These are phyloP conservation scores for Bauhinia variegata DNA, from an alignment of 306 rosid species.

Conservation along the genomic window DNA sequence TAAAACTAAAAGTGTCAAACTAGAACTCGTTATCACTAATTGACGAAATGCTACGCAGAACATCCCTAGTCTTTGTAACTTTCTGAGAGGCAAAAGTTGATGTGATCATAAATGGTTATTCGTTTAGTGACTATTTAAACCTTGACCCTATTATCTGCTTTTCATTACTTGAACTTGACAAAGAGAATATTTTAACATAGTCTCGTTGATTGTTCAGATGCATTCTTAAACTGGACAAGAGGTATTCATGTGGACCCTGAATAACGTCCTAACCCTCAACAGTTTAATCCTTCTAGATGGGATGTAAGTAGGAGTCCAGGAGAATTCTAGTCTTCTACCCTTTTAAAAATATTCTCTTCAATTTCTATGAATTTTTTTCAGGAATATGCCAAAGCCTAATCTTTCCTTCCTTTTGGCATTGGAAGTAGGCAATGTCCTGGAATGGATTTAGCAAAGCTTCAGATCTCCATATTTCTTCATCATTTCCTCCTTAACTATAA, in stretches of 20 bases:
- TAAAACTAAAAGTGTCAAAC: no score
- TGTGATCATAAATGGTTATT: constrained; percentile 36
- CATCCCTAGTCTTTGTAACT: constrained; percentile 20
- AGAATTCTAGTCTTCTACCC: no score
- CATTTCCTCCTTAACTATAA: constrained; percentile 58
- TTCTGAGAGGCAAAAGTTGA: constrained; percentile 44
- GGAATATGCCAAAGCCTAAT: constrained; percentile 42
- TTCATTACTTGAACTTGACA: background rate
- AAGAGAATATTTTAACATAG: background rate
- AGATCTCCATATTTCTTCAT: constrained; percentile 52
- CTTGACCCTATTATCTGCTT: no score
- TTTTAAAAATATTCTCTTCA: no score
- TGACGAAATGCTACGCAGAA: constrained; percentile 39
- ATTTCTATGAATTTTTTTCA: no score
- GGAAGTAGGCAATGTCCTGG: constrained; percentile 44
- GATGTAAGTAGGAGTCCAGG: constrained; percentile 39
- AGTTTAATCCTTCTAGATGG: constrained; percentile 63
- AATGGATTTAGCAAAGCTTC: constrained; percentile 55
- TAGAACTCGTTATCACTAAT: background rate
- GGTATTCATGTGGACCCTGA: constrained; percentile 43
- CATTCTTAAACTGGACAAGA: constrained; percentile 44
- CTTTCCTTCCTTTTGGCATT: constrained; percentile 57
- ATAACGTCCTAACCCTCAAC: constrained; percentile 41
- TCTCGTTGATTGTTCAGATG: no score
- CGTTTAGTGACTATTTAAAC: background rate